Base-by-base conservation (phyloP, 192 early-diverging fungal genomes). In the Funneliformis geosporum region DNA sequence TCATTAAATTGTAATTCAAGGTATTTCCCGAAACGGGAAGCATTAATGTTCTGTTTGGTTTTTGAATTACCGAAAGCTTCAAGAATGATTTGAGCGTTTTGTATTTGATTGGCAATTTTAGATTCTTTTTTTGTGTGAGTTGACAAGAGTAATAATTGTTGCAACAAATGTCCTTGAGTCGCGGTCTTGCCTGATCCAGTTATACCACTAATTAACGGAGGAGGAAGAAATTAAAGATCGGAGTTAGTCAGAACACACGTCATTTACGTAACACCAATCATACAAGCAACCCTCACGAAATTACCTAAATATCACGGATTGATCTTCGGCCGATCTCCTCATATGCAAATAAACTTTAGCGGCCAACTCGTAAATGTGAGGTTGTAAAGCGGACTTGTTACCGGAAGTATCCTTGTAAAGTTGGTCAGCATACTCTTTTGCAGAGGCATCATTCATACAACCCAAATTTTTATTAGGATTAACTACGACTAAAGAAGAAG, bases 1-100 rank as follows among this genome's bases (percentile, higher is more conserved):
- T 92, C 92, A 79, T 92, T 93, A 83, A 94, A 99, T 82, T 99
- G 96, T 79, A 95, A 88, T 85, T 98, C 95, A 40, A 93, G 90
- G 87, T 93, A 97, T 66, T 94, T 85, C 14, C 93, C 92, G 55
- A 88, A 93, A 28, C 93, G 89, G 18, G 94, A 95, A 2, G 94
- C 90, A 81, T 86, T 88, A 38, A 79, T 85, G 76, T 93, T 93
- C 64, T 87, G 80, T 16, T 79, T 47, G 5, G 94, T 94, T 73
- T 88, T 82, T 11, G 92, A 89, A 50, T 88, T 89, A 33, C 93
- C 92, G 81, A 99, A 96, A 8, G 94, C 92, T 77, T 95, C 91
- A 18, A 96, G 80, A 67, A 98, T 87, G 5, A 88, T 86, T 64
- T 92, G 88, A 14, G 91, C 85, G 74, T 91, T 90, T 50, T 91